A percentile compares a stretch with the other conserved stretches of the same genome.
phyloP scores from a whole-genome alignment of 2,329 filamentous ascomycete genomes.

The Periconia digitata region DNA sequence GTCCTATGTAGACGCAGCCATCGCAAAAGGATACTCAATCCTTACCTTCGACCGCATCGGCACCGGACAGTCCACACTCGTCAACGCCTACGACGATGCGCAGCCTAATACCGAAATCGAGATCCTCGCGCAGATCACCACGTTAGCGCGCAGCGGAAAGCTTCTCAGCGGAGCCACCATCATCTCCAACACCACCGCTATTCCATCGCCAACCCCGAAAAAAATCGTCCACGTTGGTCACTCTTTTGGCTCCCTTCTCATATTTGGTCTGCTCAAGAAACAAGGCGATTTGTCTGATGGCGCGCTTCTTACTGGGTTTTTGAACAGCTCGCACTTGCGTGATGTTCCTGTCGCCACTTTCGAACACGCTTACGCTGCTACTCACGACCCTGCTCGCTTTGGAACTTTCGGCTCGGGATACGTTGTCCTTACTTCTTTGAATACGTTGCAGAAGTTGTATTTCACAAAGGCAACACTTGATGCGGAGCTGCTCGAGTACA shows the following conservation, averaged over 20 bases:
- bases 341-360: neutral
- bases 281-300: neutral
- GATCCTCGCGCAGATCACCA: neutral
- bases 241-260: neutral
- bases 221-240: neutral
- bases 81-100: neutral
- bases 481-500: neutral
- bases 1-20: neutral
- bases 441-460: neutral
- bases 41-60: neutral
- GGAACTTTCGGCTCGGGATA: neutral
- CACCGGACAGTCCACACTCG: neutral
- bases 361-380: neutral
- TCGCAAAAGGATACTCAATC: neutral
- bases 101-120: neutral
- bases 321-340: neutral
- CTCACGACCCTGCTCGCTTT: neutral
- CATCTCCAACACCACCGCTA: neutral
- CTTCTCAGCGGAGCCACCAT: neutral
- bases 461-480: neutral
- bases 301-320: neutral
- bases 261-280: neutral
- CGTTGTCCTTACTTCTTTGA: neutral
- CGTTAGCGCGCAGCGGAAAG: neutral
- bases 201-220: neutral